Conservation (phyloP, 2,329 filamentous ascomycete species). For the Cladophialophora chaetospira region DNA sequence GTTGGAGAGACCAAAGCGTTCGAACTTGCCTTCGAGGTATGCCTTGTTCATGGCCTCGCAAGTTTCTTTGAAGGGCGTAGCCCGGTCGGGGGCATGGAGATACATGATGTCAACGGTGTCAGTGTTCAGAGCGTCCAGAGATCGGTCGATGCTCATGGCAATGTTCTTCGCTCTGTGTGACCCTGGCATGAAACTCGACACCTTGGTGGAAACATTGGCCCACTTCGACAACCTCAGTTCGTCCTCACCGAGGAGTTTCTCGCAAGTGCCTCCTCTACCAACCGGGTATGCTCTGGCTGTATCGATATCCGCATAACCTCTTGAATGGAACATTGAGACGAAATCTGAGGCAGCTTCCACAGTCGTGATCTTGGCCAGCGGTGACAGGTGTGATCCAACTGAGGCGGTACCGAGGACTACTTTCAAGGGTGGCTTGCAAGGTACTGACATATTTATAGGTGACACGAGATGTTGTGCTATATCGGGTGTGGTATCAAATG, state of each 20-base stretch:
- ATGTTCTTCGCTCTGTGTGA: constrained; percentile 35
- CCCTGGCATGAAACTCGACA: constrained; percentile 34
- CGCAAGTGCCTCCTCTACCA: constrained; percentile 34
- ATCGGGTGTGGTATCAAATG: constrained; percentile 31
- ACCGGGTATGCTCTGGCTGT: constrained; percentile 36
- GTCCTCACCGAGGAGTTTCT: constrained; percentile 35
- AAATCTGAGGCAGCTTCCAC: constrained; percentile 33
- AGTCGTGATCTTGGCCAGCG: constrained; percentile 35
- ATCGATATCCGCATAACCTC: constrained; percentile 36
- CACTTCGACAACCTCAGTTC: constrained; percentile 31
- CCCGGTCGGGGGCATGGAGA: constrained; percentile 51
- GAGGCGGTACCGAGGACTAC: constrained; percentile 36
- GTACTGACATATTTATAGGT: constrained; percentile 20
- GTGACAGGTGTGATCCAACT: constrained; percentile 33
- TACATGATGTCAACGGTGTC: constrained; percentile 40
- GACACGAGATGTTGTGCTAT: constrained; percentile 24
- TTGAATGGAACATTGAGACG: constrained; percentile 30
- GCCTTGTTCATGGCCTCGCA: constrained; percentile 47
- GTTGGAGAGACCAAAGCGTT: constrained; percentile 52
- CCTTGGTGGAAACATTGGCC: constrained; percentile 35
- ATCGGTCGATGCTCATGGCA: constrained; percentile 32
- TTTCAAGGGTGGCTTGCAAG: constrained; percentile 32
- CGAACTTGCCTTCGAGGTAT: constrained; percentile 47
- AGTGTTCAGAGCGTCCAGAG: constrained; percentile 33
- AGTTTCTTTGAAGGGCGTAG: constrained; percentile 47